Evolutionary conservation across 202 grass and related monocot species (phyloP).

Genomic region (Setaria italica): DNA sequence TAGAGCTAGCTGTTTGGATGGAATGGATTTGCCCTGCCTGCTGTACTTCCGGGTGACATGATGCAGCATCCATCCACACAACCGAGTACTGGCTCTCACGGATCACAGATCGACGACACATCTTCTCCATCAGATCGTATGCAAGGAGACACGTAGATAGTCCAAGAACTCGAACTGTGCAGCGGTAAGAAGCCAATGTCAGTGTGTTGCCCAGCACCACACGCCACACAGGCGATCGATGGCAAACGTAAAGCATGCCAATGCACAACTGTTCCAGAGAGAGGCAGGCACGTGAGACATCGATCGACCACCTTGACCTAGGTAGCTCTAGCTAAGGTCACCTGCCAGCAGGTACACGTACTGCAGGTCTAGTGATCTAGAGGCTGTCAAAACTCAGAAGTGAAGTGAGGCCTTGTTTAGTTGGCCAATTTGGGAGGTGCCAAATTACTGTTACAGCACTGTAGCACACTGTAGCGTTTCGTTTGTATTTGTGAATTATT

Average conservation of each 20-base stretch:
- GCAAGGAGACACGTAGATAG: constrained; percentile 44
- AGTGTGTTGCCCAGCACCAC: constrained; percentile 62
- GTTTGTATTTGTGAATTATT: no score
- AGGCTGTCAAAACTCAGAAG: constrained; percentile 16
- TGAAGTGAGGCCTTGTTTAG: no score
- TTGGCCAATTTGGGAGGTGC: no score
- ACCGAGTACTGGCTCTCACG: no score
- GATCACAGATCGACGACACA: not conserved
- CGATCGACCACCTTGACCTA: constrained; percentile 42
- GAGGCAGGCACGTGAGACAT: not conserved
- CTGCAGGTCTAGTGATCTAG: not conserved
- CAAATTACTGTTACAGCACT: no score
- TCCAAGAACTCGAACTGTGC: constrained; percentile 61
- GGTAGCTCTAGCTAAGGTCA: constrained; percentile 11
- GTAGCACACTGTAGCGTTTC: no score
- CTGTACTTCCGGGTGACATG: no score
- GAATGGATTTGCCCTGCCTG: no score
- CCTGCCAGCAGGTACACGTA: not conserved
- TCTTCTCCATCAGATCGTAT: constrained; percentile 36
- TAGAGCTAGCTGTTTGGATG: no score
- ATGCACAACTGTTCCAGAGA: constrained; percentile 46
- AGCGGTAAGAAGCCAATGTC: constrained; percentile 59
- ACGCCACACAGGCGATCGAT: constrained; percentile 53
- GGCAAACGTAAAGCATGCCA: constrained; percentile 39
- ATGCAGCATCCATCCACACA: no score